Evolutionary conservation across 164 flowering plant genomes (phyloP), one percentile per base, ranked within the genome.

Genomic region (Kalanchoe fedtschenkoi): DNA sequence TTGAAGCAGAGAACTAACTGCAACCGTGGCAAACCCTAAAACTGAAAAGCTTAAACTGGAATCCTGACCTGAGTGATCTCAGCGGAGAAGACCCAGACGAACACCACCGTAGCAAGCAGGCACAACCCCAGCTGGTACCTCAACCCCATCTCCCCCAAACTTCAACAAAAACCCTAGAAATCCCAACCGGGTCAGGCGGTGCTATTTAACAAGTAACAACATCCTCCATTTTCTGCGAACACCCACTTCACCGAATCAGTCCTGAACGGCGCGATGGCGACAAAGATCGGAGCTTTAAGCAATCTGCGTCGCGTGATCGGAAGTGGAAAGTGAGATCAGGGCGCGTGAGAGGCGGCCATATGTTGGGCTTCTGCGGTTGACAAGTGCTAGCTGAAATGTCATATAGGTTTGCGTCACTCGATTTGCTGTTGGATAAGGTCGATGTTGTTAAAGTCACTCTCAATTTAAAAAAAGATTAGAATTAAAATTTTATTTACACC

Each of bases 71-170:
- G 95, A 55, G 95, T 87, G 41, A 87, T 62, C 74, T 87, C 95
- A 2, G 90, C 90, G 56, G 84, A 80, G 6, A 82, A 35, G 43
- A 85, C 90, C 90, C 88, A 87, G 39, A 87, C 79, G 68, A 83
- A 34, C 8, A 87, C 95, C 70, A 72, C 74, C 15, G 69, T 62
- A 1, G 80, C 84, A 73, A 85, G 81, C 74, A 87, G 65, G 30
- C 73, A 77, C 65, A 87, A 74, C 26, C 95, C 95, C 34, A 73
- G 76, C 22, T 70, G 71, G 66, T 87, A 87, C 64, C 68, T 80
- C 86, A 83, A 84, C 58, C 81, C 84, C 93, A 87, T 87, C 80
- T 86, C 56, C 35, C 32, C 68, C 34, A 61, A 35, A 58, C 34
- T 38, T 35, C 17, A 30, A 61, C 13, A 54, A 22, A 29, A 68